Percentiles rank a stretch among this genome's conserved stretches.
Conservation (phyloP, 2,329 filamentous ascomycete genomes). For the Alternaria ventricosa region DNA sequence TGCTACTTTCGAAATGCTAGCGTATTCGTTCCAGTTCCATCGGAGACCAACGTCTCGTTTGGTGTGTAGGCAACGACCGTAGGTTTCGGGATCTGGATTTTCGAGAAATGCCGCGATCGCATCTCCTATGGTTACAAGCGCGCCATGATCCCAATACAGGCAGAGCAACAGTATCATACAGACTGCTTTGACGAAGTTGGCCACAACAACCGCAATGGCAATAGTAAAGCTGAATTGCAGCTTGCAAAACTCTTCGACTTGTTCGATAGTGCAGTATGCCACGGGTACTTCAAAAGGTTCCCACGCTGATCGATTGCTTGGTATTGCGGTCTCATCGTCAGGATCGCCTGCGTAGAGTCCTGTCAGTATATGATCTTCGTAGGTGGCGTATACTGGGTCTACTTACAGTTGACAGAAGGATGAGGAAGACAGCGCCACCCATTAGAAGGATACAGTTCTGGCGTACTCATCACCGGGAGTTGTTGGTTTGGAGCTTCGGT, state of each 20-base stretch:
- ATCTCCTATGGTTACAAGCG: slow-evolving; percentile 32
- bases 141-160: slow-evolving; percentile 5
- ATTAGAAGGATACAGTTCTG: slow-evolving; percentile 12
- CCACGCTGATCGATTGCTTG: slow-evolving; percentile 13
- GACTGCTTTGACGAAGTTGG: slow-evolving; percentile 14
- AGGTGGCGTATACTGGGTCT: neutral
- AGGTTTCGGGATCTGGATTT: slow-evolving; percentile 22
- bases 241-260: slow-evolving; percentile 29
- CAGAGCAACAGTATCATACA: slow-evolving; percentile 20
- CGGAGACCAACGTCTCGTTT: neutral
- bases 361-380: slow-evolving; percentile 2
- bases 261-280: slow-evolving; percentile 28
- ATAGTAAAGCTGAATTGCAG: slow-evolving; percentile 36
- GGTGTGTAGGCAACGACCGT: slow-evolving; percentile 8
- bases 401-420: neutral
- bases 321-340: slow-evolving; percentile 4
- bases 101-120: slow-evolving; percentile 30
- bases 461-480: neutral
- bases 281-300: slow-evolving; percentile 12
- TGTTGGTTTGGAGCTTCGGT: neutral
- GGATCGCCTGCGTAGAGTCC: no score
- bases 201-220: slow-evolving; percentile 12
- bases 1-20: neutral
- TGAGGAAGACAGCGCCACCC: slow-evolving; percentile 22
- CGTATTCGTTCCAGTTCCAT: slow-evolving; percentile 1